Evolutionary conservation across 345 rosid genomes (phyloP).

Genomic region (Pistacia integerrima): DNA sequence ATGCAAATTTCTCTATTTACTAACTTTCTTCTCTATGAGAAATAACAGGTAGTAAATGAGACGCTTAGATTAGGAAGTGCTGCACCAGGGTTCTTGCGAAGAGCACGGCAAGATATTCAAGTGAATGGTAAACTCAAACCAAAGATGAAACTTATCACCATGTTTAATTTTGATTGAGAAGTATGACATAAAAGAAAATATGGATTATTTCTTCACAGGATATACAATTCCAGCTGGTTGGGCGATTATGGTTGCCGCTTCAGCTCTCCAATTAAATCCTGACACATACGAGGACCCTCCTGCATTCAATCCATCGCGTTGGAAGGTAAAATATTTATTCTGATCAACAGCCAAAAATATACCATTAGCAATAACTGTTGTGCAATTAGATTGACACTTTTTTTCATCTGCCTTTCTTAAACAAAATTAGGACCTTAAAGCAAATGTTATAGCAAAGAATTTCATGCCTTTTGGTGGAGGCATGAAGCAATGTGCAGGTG

Average conservation of each 20-base stretch:
- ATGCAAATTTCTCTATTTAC: not conserved
- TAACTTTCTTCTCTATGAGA: too few relatives aligned
- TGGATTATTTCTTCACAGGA: slow-evolving; percentile 12
- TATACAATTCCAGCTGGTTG: slow-evolving; percentile 38
- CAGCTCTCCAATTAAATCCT: slow-evolving; percentile 25
- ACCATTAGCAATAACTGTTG: not conserved
- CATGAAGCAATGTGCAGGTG: slow-evolving; percentile 28
- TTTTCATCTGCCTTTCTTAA: too few relatives aligned
- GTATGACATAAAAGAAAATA: not conserved
- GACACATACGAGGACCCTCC: slow-evolving; percentile 32
- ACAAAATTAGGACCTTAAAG: slow-evolving; percentile 10
- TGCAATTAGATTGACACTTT: not conserved
- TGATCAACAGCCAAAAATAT: not conserved
- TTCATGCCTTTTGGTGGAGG: slow-evolving; percentile 35
- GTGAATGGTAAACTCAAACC: slow-evolving; percentile 11
- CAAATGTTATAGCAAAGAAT: slow-evolving; percentile 5
- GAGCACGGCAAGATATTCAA: slow-evolving; percentile 26
- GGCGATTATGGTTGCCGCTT: slow-evolving; percentile 20
- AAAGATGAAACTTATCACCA: not conserved
- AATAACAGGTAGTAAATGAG: slow-evolving; percentile 37
- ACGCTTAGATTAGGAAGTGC: slow-evolving; percentile 32
- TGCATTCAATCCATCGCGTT: slow-evolving; percentile 35
- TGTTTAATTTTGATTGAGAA: too few relatives aligned
- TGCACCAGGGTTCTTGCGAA: slow-evolving; percentile 32
- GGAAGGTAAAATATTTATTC: slow-evolving; percentile 24